phyloP scores from a whole-genome alignment of 805 yeast species.

The Saccharomycopsis olivae region DNA sequence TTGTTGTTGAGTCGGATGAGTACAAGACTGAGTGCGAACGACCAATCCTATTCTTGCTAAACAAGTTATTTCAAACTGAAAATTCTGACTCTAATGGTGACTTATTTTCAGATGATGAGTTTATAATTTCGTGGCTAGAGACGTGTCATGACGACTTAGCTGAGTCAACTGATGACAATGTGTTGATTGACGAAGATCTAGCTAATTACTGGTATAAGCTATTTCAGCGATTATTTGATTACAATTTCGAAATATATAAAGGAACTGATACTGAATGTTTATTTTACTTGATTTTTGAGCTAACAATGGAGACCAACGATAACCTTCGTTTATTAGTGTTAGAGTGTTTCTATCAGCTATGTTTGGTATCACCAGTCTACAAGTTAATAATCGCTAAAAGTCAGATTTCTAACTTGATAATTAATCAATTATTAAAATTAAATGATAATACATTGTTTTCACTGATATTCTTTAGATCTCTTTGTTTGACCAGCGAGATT shows the following conservation, averaged over 20 bases:
- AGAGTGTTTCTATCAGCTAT: constrained; percentile 12
- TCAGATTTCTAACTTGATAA: constrained; percentile 5
- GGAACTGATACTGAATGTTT: constrained; percentile 1
- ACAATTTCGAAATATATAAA: constrained; percentile 1
- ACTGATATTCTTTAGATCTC: no score
- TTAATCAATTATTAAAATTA: constrained; percentile 1
- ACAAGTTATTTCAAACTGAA: no score
- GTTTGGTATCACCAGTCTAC: constrained; percentile 6
- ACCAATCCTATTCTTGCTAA: no score
- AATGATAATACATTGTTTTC: neutral
- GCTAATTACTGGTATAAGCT: constrained; percentile 4
- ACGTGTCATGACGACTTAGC: neutral
- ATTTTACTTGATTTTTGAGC: constrained; percentile 3
- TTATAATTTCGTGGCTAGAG: constrained; percentile 4
- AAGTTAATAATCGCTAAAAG: constrained; percentile 8
- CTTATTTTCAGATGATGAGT: constrained; percentile 9
- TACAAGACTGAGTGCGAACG: no score
- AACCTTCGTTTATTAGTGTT: constrained; percentile 2
- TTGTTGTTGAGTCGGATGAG: no score
- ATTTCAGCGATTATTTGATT: neutral
- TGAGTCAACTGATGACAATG: neutral
- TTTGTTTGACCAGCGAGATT: neutral
- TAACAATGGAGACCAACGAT: neutral
- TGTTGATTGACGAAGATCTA: constrained; percentile 5
- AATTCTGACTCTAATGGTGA: neutral